Evolutionary conservation across 2,329 filamentous ascomycete species (phyloP), one percentile per base, ranked within the genome.

Genomic region (Colletotrichum melonis): DNA sequence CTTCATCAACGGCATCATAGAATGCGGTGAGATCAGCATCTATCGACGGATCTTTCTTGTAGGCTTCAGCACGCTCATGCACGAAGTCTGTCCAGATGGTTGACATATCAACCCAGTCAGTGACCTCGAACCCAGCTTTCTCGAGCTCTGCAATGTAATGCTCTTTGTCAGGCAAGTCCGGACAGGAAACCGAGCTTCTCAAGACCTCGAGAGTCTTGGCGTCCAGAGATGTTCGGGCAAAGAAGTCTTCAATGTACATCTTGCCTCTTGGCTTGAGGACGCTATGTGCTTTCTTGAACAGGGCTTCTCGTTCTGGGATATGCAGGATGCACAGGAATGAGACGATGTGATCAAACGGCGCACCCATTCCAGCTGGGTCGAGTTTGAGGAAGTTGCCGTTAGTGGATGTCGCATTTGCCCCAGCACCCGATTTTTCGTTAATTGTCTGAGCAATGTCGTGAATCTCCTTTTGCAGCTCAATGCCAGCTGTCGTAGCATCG

Each of bases 221-320:
- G 19, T 73, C 56, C 7, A 74, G 54, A 16, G 58, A 4, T 5
- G n/a, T 11, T 4, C 63, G 63, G 7, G 75, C 76, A n/a, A 72
- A 77, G 54, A 74, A 77, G 67, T 77, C 76, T 55, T 77, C 76
- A 11, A 77, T 62, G 28, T 77, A 77, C 9, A 77, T n/a, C 24
- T 35, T 72, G 12, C 76, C 76, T 3, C 66, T 65, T 1, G 49
- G n/a, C 52, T 63, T 67, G 26, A 77, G 67, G 42, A 75, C 24
- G 30, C 67, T 42, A 5, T 55, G 63, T 12, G 72, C 69, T 32
- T 72, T 75, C 26, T 57, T 32, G 46, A 77, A 77, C 8, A 77
- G 69, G 49, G 32, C 30, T 24, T 66, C 42, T 3, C 75, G 71
- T 32, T 67, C 63, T 4, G 76, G 67, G 16, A 77, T 74, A 46